Base-by-base conservation (phyloP, 176 grass and related monocot species). In the Phyllostachys edulis region DNA sequence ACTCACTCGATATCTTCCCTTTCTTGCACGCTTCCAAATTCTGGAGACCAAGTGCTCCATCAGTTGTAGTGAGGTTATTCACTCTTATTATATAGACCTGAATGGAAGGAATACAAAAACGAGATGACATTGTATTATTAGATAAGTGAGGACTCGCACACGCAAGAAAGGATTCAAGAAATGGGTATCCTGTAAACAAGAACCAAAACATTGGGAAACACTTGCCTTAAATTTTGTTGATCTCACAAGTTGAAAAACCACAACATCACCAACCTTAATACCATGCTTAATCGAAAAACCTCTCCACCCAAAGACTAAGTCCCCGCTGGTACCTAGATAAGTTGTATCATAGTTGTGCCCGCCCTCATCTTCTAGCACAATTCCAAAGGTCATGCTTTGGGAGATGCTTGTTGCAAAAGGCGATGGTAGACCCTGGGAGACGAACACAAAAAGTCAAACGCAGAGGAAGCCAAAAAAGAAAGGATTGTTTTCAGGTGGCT, bases 381-480 rank as follows among this genome's bases (percentile, higher is more conserved):
- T 39, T 12, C 0, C 16, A 71, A n/a, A n/a, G n/a, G n/a, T n/a
- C n/a, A 56, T 69, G 5, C 72, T 82, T 90, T 65, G 88, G 88
- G 21, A 90, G 88, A 86, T 82, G 56, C 65, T 90, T 82, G 78
- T 82, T 86, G 78, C 83, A 90, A 70, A 90, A 90, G 16, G 46
- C 4, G 36, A 2, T 9, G 88, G 88, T 26, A 89, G 64, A 82
- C 83, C 78, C 88, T 89, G 66, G n/a, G n/a, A 45, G 54, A 36
- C 7, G 13, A 80, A 63, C 40, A 49, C 11, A 68, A 71, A 63
- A 44, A n/a, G 9, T 76, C 47, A 89, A 68, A 46, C 73, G 27
- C 45, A 51, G 51, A 66, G 55, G 38, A 73, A 67, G 17, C 45
- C 17, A 55, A 64, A 79, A 9, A 47, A 51, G 13, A 41, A 63